These are phyloP conservation scores for Thermochaetoides thermophila DNA, from an alignment of 495 filamentous ascomycete species.

Conservation along the genomic window DNA sequence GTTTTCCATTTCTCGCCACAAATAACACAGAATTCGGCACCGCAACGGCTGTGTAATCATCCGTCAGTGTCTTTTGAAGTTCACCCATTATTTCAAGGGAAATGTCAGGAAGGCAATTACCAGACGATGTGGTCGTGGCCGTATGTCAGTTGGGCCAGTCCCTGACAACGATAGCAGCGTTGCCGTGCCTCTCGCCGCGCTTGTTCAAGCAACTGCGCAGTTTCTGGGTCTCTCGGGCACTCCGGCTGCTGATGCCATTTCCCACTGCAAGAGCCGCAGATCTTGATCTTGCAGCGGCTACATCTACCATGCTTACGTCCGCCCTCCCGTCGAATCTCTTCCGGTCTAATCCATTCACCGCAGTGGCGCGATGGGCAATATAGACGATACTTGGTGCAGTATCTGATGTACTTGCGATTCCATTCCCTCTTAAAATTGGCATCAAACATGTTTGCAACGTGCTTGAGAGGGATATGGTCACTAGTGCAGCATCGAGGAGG, in stretches of 20 bases:
- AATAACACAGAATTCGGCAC: constrained; percentile 69
- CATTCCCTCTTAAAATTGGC: constrained; percentile 56
- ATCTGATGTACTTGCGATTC: constrained; percentile 64
- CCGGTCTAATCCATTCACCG: constrained; percentile 60
- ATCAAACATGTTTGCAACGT: constrained; percentile 62
- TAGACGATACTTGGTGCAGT: constrained; percentile 54
- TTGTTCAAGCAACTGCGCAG: constrained; percentile 46
- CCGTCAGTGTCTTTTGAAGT: not conserved
- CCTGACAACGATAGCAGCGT: constrained; percentile 58
- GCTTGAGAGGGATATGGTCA: constrained; percentile 55
- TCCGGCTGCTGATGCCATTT: constrained; percentile 52
- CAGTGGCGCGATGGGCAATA: constrained; percentile 59
- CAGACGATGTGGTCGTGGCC: constrained; percentile 76
- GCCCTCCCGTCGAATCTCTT: constrained; percentile 39
- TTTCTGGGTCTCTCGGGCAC: constrained; percentile 59
- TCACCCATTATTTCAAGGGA: too few species aligned
- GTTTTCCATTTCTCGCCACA: constrained; percentile 69
- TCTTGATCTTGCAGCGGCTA: constrained; percentile 50
- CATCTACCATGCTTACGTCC: constrained; percentile 45
- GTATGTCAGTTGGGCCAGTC: constrained; percentile 65
- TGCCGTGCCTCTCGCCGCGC: constrained; percentile 63
- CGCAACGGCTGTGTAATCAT: constrained; percentile 45
- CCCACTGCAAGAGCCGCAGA: constrained; percentile 58
- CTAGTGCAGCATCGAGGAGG: constrained; percentile 62
- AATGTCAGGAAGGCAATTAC: constrained; percentile 27